phyloP scores from a whole-genome alignment of 2,329 filamentous ascomycete genomes.

The Neobulgaria alba region DNA sequence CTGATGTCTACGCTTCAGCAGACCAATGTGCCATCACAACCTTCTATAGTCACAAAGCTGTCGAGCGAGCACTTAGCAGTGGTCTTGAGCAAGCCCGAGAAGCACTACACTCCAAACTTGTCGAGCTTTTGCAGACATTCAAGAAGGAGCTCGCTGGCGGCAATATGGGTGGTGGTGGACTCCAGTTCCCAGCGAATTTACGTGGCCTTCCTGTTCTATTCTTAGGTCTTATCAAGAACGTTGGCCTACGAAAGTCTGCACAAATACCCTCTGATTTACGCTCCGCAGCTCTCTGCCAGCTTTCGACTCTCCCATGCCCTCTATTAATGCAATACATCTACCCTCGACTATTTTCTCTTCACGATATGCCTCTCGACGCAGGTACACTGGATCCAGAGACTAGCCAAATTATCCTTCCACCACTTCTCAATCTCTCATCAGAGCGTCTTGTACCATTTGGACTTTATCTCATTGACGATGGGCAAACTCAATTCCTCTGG shows the following conservation, averaged over 20 bases:
- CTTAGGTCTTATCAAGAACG: constrained; percentile 91
- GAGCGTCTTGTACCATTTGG: constrained; percentile 83
- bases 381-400: constrained; percentile 79
- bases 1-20: constrained; percentile 87
- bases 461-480: constrained; percentile 92
- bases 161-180: constrained; percentile 83
- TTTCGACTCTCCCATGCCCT: constrained; percentile 88
- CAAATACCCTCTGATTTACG: constrained; percentile 92
- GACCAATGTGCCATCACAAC: constrained; percentile 89
- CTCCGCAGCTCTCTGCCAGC: constrained; percentile 81
- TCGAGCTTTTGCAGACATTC: constrained; percentile 89
- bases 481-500: constrained; percentile 97
- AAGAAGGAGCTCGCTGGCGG: constrained; percentile 93
- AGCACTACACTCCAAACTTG: constrained; percentile 81
- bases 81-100: constrained; percentile 88
- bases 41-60: constrained; percentile 96
- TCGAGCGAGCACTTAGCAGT: constrained; percentile 77
- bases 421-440: constrained; percentile 76
- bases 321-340: constrained; percentile 92
- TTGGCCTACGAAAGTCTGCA: constrained; percentile 83
- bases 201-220: constrained; percentile 84
- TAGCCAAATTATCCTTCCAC: constrained; percentile 82
- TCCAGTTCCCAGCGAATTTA: constrained; percentile 91
- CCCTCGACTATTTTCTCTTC: constrained; percentile 73
- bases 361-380: constrained; percentile 94